Evolutionary conservation across 164 flowering plant species (phyloP), one percentile per base, ranked within the genome.

Genomic region (Berberis thunbergii): DNA sequence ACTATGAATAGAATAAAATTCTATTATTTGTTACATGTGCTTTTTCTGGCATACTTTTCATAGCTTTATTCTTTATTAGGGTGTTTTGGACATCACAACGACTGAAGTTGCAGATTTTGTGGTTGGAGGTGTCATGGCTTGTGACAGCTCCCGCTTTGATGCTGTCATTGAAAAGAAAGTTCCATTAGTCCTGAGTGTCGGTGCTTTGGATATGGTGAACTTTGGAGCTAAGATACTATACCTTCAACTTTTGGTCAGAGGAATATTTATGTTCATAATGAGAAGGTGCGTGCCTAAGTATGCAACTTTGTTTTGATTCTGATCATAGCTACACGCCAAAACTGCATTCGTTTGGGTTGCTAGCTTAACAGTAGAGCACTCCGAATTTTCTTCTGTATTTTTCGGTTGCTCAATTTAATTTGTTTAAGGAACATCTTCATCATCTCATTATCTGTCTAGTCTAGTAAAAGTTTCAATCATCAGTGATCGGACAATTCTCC

Each of bases 101-200:
- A 88, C 99, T 40, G 96, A 91, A 77, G 93, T 94, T 70, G 97
- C 97, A 41, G 99, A 94, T 78, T 75, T 87, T 74, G 61, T 91
- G 3, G 89, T 94, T 72, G 99, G 99, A 72, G 99, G 99, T 78
- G 89, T 87, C 62, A 88, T 94, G 97, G 86, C 97, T 46, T 94
- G 99, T 78, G 93, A 91, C 60, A 80, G 74, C 74, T 79, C 93
- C 46, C 94, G 97, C 56, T 86, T 94, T 74, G 99, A 88, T 82
- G 86, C 88, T 49, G 75, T 83, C 13, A 62, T 86, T 73, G 96
- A 88, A 76, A 84, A 83, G 77, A 72, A 79, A 65, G 75, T 91
- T 42, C 99, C 99, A 26, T 62, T 85, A 41, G 96, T 94, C 39
- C 62, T 94, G 43, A 91, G 99, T 71, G 76, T 89, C 9, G 99